Conservation (phyloP, 306 rosid species). For the Quercus wislizeni region DNA sequence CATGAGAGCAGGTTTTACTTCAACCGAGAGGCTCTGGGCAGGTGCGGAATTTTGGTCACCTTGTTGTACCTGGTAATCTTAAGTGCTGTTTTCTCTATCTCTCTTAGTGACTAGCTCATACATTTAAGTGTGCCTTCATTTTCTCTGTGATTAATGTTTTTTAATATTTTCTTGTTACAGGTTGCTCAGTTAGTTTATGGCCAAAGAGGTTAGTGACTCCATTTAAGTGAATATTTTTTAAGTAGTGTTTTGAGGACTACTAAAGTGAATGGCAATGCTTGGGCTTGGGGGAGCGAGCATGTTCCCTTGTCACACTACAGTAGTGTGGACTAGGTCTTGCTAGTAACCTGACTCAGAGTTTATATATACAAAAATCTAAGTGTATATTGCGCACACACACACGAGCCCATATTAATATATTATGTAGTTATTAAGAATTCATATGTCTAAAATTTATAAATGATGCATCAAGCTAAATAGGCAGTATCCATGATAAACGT, state of each 20-base stretch:
- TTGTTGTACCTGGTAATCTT: constrained; percentile 46
- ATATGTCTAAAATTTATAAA: neutral
- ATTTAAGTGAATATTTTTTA: neutral
- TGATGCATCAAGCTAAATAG: neutral
- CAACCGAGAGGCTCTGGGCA: constrained; percentile 38
- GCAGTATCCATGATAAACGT: neutral
- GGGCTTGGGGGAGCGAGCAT: neutral
- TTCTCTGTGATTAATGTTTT: constrained; percentile 11
- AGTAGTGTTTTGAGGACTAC: neutral
- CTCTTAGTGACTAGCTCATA: neutral
- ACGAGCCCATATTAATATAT: neutral
- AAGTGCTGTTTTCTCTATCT: neutral
- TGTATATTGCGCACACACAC: too few species aligned
- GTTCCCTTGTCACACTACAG: too few species aligned
- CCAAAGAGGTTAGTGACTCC: constrained; percentile 52
- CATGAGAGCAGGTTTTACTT: constrained; percentile 40
- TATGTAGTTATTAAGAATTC: neutral
- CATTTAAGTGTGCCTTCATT: neutral
- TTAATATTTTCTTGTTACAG: constrained; percentile 29
- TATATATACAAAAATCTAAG: neutral
- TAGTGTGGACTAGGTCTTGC: too few species aligned
- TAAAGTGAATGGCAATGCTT: neutral
- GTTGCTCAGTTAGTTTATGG: constrained; percentile 36
- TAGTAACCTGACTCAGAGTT: neutral
- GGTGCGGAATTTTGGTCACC: constrained; percentile 41